Evolutionary conservation across 495 filamentous ascomycete genomes (phyloP).

Genomic region (Oidiodendron maius): DNA sequence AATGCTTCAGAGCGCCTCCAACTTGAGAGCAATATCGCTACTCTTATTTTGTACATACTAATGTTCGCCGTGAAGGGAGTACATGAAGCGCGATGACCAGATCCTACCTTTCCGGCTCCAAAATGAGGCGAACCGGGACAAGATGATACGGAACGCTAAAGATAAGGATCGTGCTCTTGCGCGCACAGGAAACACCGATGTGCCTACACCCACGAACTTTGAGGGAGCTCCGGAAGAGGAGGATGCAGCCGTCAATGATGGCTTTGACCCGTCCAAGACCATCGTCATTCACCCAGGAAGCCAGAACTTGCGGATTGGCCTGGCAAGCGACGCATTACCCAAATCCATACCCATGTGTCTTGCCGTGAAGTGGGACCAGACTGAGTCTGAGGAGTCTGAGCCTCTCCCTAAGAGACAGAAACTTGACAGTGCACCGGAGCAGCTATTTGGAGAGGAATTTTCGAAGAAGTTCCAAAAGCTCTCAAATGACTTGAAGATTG

Average conservation of each 20-base stretch:
- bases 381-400: conserved; percentile 80
- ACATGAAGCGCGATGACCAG: conserved; percentile 97
- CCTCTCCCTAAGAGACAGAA: conserved; percentile 86
- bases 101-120: conserved; percentile 82
- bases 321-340: conserved; percentile 89
- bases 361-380: conserved; percentile 65
- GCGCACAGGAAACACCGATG: conserved; percentile 59
- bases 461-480: conserved; percentile 70
- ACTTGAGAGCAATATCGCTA: background rate
- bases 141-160: conserved; percentile 75
- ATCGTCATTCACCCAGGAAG: conserved; percentile 98
- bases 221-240: conserved; percentile 50
- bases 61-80: conserved; percentile 55
- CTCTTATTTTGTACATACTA: background rate
- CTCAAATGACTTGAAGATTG: conserved; percentile 78
- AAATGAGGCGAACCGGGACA: conserved; percentile 71
- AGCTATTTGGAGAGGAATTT: conserved; percentile 82
- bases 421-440: conserved; percentile 60
- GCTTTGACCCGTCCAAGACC: conserved; percentile 74
- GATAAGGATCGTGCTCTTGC: conserved; percentile 82
- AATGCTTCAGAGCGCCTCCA: background rate
- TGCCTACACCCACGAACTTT: conserved; percentile 30
- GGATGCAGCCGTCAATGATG: conserved; percentile 54
- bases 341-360: conserved; percentile 93
- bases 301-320: conserved; percentile 87